Evolutionary conservation across 1,139 yeast genomes (phyloP).

Genomic region (Geotrichum citri-aurantii): DNA sequence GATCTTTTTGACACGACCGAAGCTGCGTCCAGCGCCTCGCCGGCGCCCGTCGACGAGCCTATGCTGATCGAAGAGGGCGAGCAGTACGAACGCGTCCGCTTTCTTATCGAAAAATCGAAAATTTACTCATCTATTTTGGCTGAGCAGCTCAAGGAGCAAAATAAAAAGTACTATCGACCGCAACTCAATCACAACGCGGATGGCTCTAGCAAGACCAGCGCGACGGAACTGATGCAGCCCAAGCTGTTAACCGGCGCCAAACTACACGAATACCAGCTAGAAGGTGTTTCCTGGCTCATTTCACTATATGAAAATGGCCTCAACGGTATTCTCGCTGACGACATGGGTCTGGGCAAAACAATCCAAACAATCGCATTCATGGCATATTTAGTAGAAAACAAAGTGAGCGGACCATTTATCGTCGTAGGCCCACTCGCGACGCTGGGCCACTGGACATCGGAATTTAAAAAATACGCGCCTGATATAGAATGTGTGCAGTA

Average conservation of each 20-base stretch:
- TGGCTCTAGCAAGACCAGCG: neutral
- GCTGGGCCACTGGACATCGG: slow-evolving; percentile 98
- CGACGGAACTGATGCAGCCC: slow-evolving; percentile 48
- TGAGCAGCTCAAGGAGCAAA: neutral
- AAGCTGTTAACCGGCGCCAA: slow-evolving; percentile 56
- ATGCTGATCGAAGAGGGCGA: slow-evolving; percentile 27
- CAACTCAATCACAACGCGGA: neutral
- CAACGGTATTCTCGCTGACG: slow-evolving; percentile 80
- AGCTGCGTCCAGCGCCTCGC: slow-evolving; percentile 14
- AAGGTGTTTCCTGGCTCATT: slow-evolving; percentile 85
- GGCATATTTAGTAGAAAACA: slow-evolving; percentile 92
- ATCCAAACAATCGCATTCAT: slow-evolving; percentile 79
- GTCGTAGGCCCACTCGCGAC: slow-evolving; percentile 97
- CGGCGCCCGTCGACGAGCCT: slow-evolving; percentile 15
- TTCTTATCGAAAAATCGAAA: slow-evolving; percentile 74
- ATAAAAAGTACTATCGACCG: neutral
- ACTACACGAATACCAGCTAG: slow-evolving; percentile 78
- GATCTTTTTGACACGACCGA: slow-evolving; percentile 17
- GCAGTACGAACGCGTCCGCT: slow-evolving; percentile 59
- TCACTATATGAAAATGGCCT: slow-evolving; percentile 62
- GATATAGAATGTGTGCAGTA: slow-evolving; percentile 93
- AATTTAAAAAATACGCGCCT: slow-evolving; percentile 95
- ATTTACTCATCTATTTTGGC: slow-evolving; percentile 73
- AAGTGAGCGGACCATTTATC: slow-evolving; percentile 96
- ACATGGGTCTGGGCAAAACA: slow-evolving; percentile 93